phyloP scores from a whole-genome alignment of 1,284 basidiomycete genomes.

The Grifola frondosa region DNA sequence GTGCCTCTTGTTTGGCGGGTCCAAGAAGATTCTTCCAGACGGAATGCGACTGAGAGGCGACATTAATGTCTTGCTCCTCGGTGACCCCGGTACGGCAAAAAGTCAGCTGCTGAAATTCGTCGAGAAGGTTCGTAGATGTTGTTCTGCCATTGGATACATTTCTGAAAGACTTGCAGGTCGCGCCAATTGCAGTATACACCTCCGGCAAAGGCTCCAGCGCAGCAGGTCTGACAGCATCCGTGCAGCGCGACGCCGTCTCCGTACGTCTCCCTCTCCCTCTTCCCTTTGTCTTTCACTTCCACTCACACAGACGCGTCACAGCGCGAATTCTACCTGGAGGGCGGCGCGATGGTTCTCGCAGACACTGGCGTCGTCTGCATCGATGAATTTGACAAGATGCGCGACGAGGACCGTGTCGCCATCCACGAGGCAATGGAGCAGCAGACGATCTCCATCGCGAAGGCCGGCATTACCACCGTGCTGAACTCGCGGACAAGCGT shows the following conservation, averaged over 20 bases:
- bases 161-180: constrained; percentile 57
- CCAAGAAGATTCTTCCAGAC: constrained; percentile 97
- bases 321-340: constrained; percentile 99
- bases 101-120: constrained; percentile 98
- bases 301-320: constrained; percentile 31
- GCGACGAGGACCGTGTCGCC: constrained; percentile 97
- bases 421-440: constrained; percentile 99
- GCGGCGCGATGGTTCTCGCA: constrained; percentile 98
- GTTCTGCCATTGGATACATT: neutral
- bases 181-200: constrained; percentile 97
- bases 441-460: constrained; percentile 99
- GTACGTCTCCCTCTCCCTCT: constrained; percentile 49
- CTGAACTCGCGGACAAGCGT: constrained; percentile 96
- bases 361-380: constrained; percentile 99
- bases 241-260: constrained; percentile 90
- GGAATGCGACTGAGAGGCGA: constrained; percentile 97
- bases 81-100: constrained; percentile 98
- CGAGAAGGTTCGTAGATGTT: constrained; percentile 72
- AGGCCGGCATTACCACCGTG: constrained; percentile 98
- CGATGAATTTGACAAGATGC: constrained; percentile 99
- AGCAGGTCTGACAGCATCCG: constrained; percentile 96
- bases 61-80: constrained; percentile 95
- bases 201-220: constrained; percentile 98
- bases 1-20: constrained; percentile 94
- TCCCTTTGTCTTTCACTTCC: neutral